Evolutionary conservation across 2,329 filamentous ascomycete genomes (phyloP), one percentile per base, ranked within the genome.

Genomic region (Diaporthe sp.): DNA sequence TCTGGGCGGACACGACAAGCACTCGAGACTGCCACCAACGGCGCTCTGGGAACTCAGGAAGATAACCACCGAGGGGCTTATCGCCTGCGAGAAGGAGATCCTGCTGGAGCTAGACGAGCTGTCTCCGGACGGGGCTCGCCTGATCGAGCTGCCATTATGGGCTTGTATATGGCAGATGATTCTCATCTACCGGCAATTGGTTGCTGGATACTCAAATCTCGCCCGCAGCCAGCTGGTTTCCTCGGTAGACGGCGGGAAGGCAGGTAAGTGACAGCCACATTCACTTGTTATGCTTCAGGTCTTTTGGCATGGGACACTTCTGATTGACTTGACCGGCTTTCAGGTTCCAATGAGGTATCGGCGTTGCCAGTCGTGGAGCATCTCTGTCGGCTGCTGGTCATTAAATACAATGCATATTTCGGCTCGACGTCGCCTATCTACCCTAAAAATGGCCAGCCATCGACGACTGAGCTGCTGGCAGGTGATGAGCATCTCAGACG

Each of bases 361-460:
- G 47, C 55, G 13, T 51, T 70, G 44, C 19, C 22, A 3, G 50
- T 56, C 15, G 30, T 75, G 13, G 22, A 59, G 19, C 59, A 66
- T 32, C 76, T 81, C 42, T 79, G 82, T 72, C 79, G 77, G 55
- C 77, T 78, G 30, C 72, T 81, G 22, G 77, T 80, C 25, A 78
- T 82, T 17, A 80, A 81, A 75, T 81, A 79, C 66, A 79, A 81
- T 47, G 77, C 78, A 59, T 77, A 78, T 59, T 81, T 81, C 71
- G 73, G 77, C 39, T 79, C 79, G 63, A 78, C 79, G 66, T 79
- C 79, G 70, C 78, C 78, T 47, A 37, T 59, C 25, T 76, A 35
- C 37, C 73, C 56, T 4, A 61, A 44, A 51, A 32, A 39, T 65
- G 78, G 70, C 27, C 69, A 56, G 56, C 77, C 61, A n/a, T 44